These are phyloP conservation scores for Arachis hypogaea DNA, from an alignment of 306 rosid genomes.

Conservation along the genomic window DNA sequence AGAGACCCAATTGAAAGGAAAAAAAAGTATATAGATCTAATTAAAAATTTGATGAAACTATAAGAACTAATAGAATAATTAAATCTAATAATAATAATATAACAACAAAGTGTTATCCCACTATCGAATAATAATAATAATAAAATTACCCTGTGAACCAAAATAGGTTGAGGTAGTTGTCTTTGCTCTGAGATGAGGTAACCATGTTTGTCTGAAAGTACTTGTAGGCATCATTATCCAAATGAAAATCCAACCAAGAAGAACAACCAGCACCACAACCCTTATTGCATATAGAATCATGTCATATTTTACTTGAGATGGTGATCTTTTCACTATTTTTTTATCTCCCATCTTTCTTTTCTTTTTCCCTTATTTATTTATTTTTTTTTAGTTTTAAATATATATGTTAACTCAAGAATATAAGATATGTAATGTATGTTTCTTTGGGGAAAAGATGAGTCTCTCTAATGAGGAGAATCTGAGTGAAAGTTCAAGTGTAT, in stretches of 20 bases:
- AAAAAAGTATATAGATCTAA: too few relatives aligned
- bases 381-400: not conserved
- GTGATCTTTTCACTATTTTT: conserved; percentile 38
- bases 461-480: conserved; percentile 2
- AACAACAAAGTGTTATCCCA: not conserved
- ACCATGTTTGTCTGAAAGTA: conserved; percentile 46
- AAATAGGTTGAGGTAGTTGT: conserved; percentile 47
- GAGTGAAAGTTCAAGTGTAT: conserved; percentile 19
- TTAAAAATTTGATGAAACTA: too few relatives aligned
- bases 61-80: too few relatives aligned
- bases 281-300: conserved; percentile 42
- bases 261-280: conserved; percentile 45
- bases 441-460: conserved; percentile 7
- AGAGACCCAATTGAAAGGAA: too few relatives aligned
- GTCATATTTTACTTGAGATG: conserved; percentile 35
- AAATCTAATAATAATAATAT: not conserved
- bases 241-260: conserved; percentile 52
- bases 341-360: conserved; percentile 30
- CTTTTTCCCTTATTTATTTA: too few relatives aligned
- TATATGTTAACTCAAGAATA: not conserved
- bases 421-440: not conserved
- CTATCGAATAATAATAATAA: not conserved
- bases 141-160: conserved; percentile 56
- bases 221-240: conserved; percentile 65
- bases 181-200: conserved; percentile 34